Evolutionary conservation across 1,284 basidiomycete species (phyloP), one percentile per base, ranked within the genome.

Genomic region (Athelia psychrophila): DNA sequence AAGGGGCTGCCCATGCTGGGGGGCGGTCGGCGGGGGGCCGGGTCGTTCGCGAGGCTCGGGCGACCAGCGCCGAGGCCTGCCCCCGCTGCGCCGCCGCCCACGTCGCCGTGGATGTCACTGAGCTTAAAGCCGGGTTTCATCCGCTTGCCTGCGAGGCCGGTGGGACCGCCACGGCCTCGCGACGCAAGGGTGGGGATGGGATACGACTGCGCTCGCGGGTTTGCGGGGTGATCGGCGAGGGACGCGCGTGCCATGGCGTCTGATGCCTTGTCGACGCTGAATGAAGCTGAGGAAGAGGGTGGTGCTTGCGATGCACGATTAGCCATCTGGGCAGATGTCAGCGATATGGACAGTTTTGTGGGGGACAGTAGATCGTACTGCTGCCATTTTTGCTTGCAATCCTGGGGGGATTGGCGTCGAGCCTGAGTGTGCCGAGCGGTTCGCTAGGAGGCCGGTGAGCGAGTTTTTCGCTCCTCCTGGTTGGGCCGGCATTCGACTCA

Each of bases 301-400:
- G 47, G 69, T 52, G 60, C 69, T 19, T 53, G 60, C 19, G 62
- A 63, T 20, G 64, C 71, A 52, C 80, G 78, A 61, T 80, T 79
- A 48, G 84, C 81, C 70, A 86, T 78, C 84, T 86, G 58, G 20
- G 48, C 42, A 46, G 51, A 4, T 2, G 19, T 57, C 20, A 48
- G 30, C 54, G 50, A 47, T 55, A n/a, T n/a, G n/a, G 47, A 35
- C 18, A 48, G 30, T 10, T 12, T 25, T 16, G 35, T 25, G 22
- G 56, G 35, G 48, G 55, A 16, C 16, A 16, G 38, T 10, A 46
- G 30, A 30, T 76, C 84, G 62, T 59, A 91, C 88, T 19, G 88
- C 91, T 50, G 91, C 91, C 83, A 98, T 91, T 76, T 95, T 97
- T 54, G 92, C 92, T 65, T 95, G 93, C 50, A 98, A 78, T 49